phyloP scores from a whole-genome alignment of 2,329 filamentous ascomycete species.

The Xylaria sp. region DNA sequence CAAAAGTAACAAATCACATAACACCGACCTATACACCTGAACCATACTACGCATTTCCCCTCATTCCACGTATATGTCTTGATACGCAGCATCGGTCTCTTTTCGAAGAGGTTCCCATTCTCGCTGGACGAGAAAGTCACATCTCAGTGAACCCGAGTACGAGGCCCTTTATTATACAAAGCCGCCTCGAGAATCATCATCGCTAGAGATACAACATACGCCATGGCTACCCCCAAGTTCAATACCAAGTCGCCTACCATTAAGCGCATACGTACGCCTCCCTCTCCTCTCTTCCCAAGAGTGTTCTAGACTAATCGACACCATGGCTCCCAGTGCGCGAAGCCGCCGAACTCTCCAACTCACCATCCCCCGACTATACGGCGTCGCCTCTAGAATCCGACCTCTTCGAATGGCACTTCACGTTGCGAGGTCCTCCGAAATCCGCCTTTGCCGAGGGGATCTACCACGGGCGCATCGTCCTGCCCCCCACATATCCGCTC shows the following conservation, averaged over 20 bases:
- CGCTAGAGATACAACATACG: conserved; percentile 24
- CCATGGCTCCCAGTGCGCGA: conserved; percentile 74
- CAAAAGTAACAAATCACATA: not conserved
- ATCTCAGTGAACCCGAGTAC: not conserved
- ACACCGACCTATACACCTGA: not conserved
- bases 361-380: conserved; percentile 85
- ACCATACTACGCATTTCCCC: not conserved
- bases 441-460: conserved; percentile 83
- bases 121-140: not conserved
- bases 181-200: not conserved
- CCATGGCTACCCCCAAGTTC: conserved; percentile 60
- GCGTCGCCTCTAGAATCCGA: conserved; percentile 87
- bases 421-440: conserved; percentile 85
- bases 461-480: conserved; percentile 94
- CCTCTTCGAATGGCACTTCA: conserved; percentile 99
- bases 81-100: not conserved
- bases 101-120: not conserved
- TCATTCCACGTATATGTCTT: not conserved
- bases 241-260: conserved; percentile 86
- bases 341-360: conserved; percentile 82
- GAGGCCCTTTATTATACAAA: not conserved
- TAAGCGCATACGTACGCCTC: conserved; percentile 77
- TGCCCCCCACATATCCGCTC: conserved; percentile 89
- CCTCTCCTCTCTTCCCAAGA: not conserved
- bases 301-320: not conserved